A percentile compares a stretch with the other conserved stretches of the same genome.
Conservation (phyloP, 495 filamentous ascomycete genomes). For the Letharia lupina region DNA sequence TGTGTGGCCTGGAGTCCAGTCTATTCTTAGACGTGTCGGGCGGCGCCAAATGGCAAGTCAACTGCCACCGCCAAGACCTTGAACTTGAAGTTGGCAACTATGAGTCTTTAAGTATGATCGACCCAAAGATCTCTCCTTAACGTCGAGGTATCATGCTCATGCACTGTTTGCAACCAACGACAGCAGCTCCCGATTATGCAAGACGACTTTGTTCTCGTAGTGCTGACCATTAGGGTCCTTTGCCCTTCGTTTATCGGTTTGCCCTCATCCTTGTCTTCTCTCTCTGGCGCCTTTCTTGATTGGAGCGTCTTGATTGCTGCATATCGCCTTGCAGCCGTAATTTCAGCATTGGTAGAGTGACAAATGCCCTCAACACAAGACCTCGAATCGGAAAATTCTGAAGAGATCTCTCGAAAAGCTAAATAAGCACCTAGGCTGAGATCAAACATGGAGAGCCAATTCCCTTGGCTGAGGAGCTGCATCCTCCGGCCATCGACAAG, state of each 20-base stretch:
- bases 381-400: slow-evolving; percentile 1
- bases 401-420: neutral
- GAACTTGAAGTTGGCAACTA: too few relatives aligned
- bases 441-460: neutral
- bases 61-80: too few relatives aligned
- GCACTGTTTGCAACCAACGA: neutral
- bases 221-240: slow-evolving; percentile 17
- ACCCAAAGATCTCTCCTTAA: neutral
- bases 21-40: too few relatives aligned
- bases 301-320: slow-evolving; percentile 20
- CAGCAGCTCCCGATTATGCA: slow-evolving; percentile 12
- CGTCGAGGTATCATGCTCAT: neutral
- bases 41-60: too few relatives aligned
- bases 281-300: slow-evolving; percentile 17
- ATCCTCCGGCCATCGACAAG: neutral
- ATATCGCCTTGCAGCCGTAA: slow-evolving; percentile 17
- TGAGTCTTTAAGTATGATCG: too few relatives aligned
- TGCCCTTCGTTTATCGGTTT: slow-evolving; percentile 7
- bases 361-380: neutral
- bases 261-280: slow-evolving; percentile 7
- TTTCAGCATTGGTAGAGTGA: slow-evolving; percentile 17
- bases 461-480: neutral
- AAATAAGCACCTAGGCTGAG: neutral
- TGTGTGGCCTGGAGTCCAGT: too few relatives aligned
- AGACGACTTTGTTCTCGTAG: slow-evolving; percentile 17